Conservation (phyloP, 1,284 basidiomycete species). For the Cryptococcus amylolentus region DNA sequence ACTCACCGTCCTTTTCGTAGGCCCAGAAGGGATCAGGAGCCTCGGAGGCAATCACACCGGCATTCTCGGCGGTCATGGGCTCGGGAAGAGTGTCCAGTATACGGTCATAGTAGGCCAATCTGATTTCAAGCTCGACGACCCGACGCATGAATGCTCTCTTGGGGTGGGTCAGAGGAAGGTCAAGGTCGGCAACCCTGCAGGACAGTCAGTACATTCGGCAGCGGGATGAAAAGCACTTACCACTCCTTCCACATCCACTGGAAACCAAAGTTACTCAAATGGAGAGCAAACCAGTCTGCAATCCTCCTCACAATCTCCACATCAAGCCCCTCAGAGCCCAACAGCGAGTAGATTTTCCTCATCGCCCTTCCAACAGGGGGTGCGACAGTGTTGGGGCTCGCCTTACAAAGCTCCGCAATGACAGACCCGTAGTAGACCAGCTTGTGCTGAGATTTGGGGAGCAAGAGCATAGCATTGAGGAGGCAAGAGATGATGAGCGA, state of each 20-base stretch:
- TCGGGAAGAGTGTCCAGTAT: conserved; percentile 85
- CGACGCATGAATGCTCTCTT: conserved; percentile 83
- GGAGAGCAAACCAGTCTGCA: conserved; percentile 91
- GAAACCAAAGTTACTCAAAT: conserved; percentile 97
- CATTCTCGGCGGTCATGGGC: conserved; percentile 57
- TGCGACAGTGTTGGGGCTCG: conserved; percentile 85
- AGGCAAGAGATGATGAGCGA: conserved; percentile 55
- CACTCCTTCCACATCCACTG: conserved; percentile 99
- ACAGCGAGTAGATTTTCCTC: conserved; percentile 70
- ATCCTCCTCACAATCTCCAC: conserved; percentile 76
- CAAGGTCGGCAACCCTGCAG: conserved; percentile 77
- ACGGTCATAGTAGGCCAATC: conserved; percentile 90
- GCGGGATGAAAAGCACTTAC: conserved; percentile 53
- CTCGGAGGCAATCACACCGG: conserved; percentile 64
- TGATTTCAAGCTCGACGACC: conserved; percentile 82
- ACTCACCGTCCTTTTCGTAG: conserved; percentile 70
- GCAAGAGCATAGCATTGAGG: conserved; percentile 68
- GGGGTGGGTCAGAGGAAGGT: conserved; percentile 70
- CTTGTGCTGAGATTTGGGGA: conserved; percentile 74
- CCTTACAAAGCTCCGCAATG: conserved; percentile 89
- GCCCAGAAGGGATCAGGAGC: conserved; percentile 79
- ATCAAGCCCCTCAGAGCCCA: conserved; percentile 73
- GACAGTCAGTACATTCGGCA: background rate
- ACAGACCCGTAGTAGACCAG: conserved; percentile 83
- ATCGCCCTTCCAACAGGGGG: conserved; percentile 95